Percentiles rank a stretch among this genome's conserved stretches.
These are phyloP conservation scores for Trichoderma sp. DNA, from an alignment of 2,329 filamentous ascomycete genomes.

Conservation along the genomic window DNA sequence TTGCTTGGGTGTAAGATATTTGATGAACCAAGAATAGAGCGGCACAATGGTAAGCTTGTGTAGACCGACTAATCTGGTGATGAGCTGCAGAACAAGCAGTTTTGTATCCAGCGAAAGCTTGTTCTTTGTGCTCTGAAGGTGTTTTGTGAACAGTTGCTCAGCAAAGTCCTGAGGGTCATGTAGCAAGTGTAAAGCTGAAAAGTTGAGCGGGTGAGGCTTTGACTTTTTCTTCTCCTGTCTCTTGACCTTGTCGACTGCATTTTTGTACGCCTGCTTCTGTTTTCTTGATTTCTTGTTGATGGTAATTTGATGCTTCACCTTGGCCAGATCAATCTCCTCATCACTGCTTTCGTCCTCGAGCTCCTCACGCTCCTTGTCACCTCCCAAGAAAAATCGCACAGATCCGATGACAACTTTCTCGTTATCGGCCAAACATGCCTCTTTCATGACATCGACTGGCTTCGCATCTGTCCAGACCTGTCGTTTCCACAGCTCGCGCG, in stretches of 20 bases:
- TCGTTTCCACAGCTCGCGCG: constrained; percentile 91
- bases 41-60: constrained; percentile 88
- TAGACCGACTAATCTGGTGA: constrained; percentile 85
- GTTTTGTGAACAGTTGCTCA: constrained; percentile 84
- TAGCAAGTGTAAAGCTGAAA: constrained; percentile 89
- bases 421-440: constrained; percentile 83
- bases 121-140: constrained; percentile 81
- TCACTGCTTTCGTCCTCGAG: constrained; percentile 85
- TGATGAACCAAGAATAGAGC: constrained; percentile 95
- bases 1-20: constrained; percentile 84
- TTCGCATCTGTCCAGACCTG: constrained; percentile 95
- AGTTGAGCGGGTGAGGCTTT: constrained; percentile 85
- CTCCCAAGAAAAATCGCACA: constrained; percentile 91
- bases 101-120: constrained; percentile 87
- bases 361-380: constrained; percentile 93
- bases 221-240: constrained; percentile 83
- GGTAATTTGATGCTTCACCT: constrained; percentile 77
- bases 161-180: constrained; percentile 94
- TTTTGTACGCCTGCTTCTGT: constrained; percentile 73
- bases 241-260: constrained; percentile 79
- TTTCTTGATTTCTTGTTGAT: constrained; percentile 98
- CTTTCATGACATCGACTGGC: constrained; percentile 97
- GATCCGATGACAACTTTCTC: constrained; percentile 88
- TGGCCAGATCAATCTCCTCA: constrained; percentile 73
- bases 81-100: constrained; percentile 83